Base-by-base conservation (phyloP, 169 alveolate genomes). In the Plasmodium vivax region DNA sequence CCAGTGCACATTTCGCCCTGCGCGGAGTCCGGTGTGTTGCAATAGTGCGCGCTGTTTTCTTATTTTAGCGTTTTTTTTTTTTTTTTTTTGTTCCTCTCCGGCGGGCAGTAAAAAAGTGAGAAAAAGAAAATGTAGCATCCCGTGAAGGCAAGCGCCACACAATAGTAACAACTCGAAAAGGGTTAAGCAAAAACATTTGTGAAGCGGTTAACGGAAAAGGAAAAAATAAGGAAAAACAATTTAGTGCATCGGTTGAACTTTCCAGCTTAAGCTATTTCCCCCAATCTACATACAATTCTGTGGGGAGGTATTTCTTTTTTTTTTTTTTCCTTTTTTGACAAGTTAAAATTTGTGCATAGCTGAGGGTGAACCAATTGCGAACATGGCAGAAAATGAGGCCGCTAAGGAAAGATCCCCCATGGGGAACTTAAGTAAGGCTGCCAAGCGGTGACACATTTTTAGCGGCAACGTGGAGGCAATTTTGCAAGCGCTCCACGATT, bases 321-420 rank as follows among this genome's bases (percentile, higher is more conserved):
- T 68, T 10, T 68, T 68, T 68, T 68, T 41, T 41, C 68, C 32
- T 12, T 36, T 77, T 77, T 41, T 79, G 12, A 41, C 43, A 19
- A 47, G 38, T 47, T 38, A 38, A 79, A 79, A 12, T 79, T 79
- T 79, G 30, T 79, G n/a, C 30, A 79, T 79, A 79, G 10, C 84
- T 47, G 34, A 34, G 23, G 23, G 54, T 43, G 54, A 41, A 23
- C 19, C n/a, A 41, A 32, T 71, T 84, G 45, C 19, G 56, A 84
- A 84, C 34, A 84, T 84, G 93, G 93, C 27, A 73, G 75, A 16
- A 73, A 68, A 84, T 27, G 83, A 71, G 32, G n/a, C 82, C 79
- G n/a, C n/a, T 30, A 87, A 87, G 34, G 88, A 77, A 87, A 9
- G 79, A 72, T 56, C 84, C 36, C 12, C 41, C 30, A 77, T 87